Conservation (phyloP, 257 asterid species). For the Solanum etuberosum region DNA sequence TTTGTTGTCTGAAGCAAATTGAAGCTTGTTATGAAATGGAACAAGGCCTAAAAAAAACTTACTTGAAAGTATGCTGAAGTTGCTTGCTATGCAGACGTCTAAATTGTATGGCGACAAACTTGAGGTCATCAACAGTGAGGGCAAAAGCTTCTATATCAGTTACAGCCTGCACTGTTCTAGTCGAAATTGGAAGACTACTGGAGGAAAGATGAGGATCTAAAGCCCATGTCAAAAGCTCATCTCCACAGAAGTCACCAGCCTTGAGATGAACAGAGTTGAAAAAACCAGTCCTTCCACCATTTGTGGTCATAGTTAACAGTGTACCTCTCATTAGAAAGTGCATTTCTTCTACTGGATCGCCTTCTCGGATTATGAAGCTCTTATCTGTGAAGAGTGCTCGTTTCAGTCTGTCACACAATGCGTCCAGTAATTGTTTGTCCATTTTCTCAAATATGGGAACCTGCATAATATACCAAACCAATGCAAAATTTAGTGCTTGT, state of each 20-base stretch:
- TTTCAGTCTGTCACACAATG: conserved; percentile 1
- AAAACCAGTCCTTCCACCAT: not conserved
- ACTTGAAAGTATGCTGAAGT: not conserved
- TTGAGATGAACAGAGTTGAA: not conserved
- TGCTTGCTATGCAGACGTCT: not conserved
- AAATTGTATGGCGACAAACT: not conserved
- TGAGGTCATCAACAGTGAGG: not conserved
- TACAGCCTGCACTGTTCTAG: not conserved
- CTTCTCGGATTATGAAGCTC: not conserved
- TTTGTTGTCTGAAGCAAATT: not conserved
- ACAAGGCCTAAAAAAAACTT: not conserved
- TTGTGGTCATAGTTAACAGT: not conserved
- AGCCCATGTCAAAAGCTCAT: conserved; percentile 2
- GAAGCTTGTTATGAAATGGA: not conserved
- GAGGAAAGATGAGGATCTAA: not conserved
- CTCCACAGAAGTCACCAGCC: conserved; percentile 3
- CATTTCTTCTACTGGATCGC: conserved; percentile 5
- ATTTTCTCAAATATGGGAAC: conserved; percentile 1
- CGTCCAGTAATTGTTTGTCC: not conserved
- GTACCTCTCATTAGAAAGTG: conserved; percentile 2
- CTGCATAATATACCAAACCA: not conserved
- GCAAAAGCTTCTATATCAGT: not conserved
- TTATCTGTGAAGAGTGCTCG: not conserved
- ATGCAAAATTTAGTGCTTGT: not conserved
- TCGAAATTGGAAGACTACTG: not conserved